Base-by-base conservation (phyloP, 2,329 filamentous ascomycete species). In the Sphaceloma murrayae region DNA sequence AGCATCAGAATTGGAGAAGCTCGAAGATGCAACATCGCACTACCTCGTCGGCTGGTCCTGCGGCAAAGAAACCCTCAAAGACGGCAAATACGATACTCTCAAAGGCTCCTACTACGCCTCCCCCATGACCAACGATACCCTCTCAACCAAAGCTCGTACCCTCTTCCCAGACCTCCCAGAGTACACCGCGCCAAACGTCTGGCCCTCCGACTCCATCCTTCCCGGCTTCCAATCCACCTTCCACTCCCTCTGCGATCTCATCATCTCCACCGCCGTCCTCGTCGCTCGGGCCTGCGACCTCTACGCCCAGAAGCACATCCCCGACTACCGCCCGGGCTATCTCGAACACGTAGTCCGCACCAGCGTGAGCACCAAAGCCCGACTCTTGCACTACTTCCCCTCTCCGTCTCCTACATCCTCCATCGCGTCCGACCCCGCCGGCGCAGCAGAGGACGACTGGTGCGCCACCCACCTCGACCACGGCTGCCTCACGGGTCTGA, bases 361-460 rank as follows among this genome's bases (percentile, higher is more conserved):
- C 0, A 94, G 86, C 38, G 80, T 79, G 24, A 93, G 84, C 1
- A 94, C 86, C 27, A 96, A 98, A 64, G 91, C 91, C 1, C 73
- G 91, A 9, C 69, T 98, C 19, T 67, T 96, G 54, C 91, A 98
- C 66, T 98, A 98, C 64, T 96, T 88, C 55, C 89, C 89, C 7
- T 55, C 57, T 8, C 58, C 60, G n/a, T n/a, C n/a, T n/a, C n/a
- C n/a, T n/a, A n/a, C n/a, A n/a, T n/a, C n/a, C n/a, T n/a, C n/a
- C n/a, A n/a, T n/a, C n/a, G n/a, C n/a, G 5, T 47, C 48, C 43
- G 48, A 52, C 45, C 18, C 34, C 17, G 19, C 33, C 3, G 13
- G 14, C 17, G 17, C 24, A 8, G 34, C 29, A 61, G 7, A 50
- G 10, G 88, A 95, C 62, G 85, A 93, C 65, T 98, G 91, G 91